Evolutionary conservation across 2,329 filamentous ascomycete genomes (phyloP), one percentile per base, ranked within the genome.

Genomic region (Penicillium sp.): DNA sequence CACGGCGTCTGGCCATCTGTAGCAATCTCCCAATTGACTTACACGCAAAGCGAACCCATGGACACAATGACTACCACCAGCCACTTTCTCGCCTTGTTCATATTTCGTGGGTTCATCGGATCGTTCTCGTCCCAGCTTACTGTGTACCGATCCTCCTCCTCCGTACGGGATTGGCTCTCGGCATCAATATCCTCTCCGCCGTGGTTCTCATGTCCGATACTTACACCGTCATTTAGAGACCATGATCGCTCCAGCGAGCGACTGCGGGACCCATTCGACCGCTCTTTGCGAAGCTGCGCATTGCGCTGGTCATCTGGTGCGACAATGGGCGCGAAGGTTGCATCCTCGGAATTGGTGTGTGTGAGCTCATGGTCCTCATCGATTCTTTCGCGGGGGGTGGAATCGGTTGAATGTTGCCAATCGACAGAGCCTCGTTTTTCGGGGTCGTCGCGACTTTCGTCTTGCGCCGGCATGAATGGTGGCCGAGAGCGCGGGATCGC

Each of bases 41-140:
- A 90, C 85, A 95, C 90, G 67, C 88, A 91, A 50, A 93, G 75
- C 40, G 87, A 87, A 6, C 85, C 86, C 47, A 78, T 65, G 8
- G 84, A 83, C n/a, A 90, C 77, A 48, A 95, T 85, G 33, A 82
- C 57, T 1, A 90, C 83, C 52, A 95, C 84, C 28, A 82, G 48
- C 91, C 91, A 96, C 63, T 90, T 90, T 52, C 81, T 79, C n/a
- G 69, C 63, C 13, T 67, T 76, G 12, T 68, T 71, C 73, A 88
- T 82, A 64, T 80, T 88, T 49, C 85, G 81, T 0, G 90, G 90
- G 58, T 84, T 86, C 67, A 81, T 65, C 0, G 86, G 84, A 64
- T 96, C 90, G 41, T 74, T 70, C 49, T 89, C 81, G 35, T 91
- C 85, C 79, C 86, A 96, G 5, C 69, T 69, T 18, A 97, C 89